phyloP scores from a whole-genome alignment of 2,329 filamentous ascomycete species.

The Metarhizium anisopliae region DNA sequence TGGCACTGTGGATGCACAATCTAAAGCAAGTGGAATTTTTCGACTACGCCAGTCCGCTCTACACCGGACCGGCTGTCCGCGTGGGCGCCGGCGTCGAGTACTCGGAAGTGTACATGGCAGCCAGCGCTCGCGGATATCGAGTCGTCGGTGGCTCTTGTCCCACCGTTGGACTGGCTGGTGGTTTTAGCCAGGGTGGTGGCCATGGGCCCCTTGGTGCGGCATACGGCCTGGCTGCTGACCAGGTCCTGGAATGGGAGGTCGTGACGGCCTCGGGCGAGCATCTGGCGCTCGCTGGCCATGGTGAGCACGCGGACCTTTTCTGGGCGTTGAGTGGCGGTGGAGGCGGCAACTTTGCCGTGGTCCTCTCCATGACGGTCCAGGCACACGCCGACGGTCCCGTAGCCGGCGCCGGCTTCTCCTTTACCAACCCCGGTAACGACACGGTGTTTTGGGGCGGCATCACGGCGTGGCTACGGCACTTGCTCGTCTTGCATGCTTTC shows the following conservation, averaged over 20 bases:
- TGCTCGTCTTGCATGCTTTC: no score
- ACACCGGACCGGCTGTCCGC: constrained; percentile 42
- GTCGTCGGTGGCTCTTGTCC: constrained; percentile 46
- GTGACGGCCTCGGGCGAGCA: constrained; percentile 23
- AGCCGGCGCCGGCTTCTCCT: constrained; percentile 34
- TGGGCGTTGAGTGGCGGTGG: constrained; percentile 56
- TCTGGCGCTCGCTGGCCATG: no score
- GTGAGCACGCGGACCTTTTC: constrained; percentile 40
- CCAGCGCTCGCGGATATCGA: constrained; percentile 33
- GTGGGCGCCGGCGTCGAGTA: constrained; percentile 45
- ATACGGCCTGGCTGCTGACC: constrained; percentile 52
- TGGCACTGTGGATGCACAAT: constrained; percentile 29
- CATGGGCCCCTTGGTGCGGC: constrained; percentile 42
- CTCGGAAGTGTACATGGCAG: constrained; percentile 34
- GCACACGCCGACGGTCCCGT: constrained; percentile 34
- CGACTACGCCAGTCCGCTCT: constrained; percentile 31
- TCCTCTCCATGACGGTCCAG: constrained; percentile 45
- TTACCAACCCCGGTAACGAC: constrained; percentile 23
- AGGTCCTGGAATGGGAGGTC: constrained; percentile 46
- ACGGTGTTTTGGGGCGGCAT: no score
- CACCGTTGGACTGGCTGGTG: constrained; percentile 49
- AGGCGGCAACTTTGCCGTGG: constrained; percentile 48
- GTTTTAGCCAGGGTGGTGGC: constrained; percentile 52
- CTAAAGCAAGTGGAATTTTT: constrained; percentile 32
- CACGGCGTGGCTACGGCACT: no score